phyloP scores from a whole-genome alignment of 805 yeast species.

The Komagataella ulmi region DNA sequence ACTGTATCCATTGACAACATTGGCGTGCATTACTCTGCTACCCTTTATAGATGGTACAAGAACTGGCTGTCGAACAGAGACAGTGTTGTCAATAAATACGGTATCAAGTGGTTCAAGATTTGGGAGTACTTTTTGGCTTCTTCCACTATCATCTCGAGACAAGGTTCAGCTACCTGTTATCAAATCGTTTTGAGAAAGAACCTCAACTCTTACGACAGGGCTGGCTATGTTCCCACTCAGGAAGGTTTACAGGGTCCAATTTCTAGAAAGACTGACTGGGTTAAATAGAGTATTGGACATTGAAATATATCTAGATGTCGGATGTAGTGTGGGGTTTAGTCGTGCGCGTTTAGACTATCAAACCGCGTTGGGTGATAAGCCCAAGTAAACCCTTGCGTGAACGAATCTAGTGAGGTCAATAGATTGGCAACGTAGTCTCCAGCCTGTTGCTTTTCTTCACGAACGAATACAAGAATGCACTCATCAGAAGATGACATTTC shows the following conservation, averaged over 20 bases:
- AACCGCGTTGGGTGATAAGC: neutral
- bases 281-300: conserved; percentile 17
- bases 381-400: neutral
- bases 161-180: conserved; percentile 86
- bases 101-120: conserved; percentile 81
- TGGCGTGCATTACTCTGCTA: conserved; percentile 87
- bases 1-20: conserved; percentile 73
- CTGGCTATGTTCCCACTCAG: conserved; percentile 70
- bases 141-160: conserved; percentile 78
- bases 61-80: conserved; percentile 85
- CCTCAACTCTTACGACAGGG: conserved; percentile 70
- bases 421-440: neutral
- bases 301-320: neutral
- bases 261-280: conserved; percentile 44
- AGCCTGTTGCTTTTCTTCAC: neutral
- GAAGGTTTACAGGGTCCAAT: conserved; percentile 55
- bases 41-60: conserved; percentile 89
- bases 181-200: conserved; percentile 88
- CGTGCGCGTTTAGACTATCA: neutral
- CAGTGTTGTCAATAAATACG: conserved; percentile 64
- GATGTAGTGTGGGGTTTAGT: neutral
- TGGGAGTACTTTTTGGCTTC: conserved; percentile 86
- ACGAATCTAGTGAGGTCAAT: neutral
- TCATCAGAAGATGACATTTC: neutral
- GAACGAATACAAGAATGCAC: neutral